Percentiles rank a stretch among this genome's conserved stretches.
phyloP scores from a whole-genome alignment of 2,329 filamentous ascomycete species.

The Tolypocladium ophioglossoides region DNA sequence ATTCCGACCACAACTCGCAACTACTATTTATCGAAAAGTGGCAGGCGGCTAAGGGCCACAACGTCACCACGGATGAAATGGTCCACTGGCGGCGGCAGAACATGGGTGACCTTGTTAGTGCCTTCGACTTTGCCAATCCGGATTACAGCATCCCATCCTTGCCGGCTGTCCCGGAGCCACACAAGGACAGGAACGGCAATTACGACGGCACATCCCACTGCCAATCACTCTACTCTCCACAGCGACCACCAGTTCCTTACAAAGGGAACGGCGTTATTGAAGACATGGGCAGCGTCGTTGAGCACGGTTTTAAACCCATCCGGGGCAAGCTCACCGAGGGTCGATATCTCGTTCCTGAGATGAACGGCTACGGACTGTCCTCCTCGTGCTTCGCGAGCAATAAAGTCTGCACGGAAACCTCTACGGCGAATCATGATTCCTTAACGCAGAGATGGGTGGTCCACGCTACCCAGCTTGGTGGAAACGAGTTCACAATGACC shows the following conservation, averaged over 20 bases:
- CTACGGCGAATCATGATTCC: conserved; percentile 20
- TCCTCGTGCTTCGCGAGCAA: conserved; percentile 15
- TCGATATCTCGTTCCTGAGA: conserved; percentile 40
- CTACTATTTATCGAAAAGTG: conserved; percentile 43
- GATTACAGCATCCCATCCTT: conserved; percentile 36
- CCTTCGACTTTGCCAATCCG: conserved; percentile 36
- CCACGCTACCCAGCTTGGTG: conserved; percentile 23
- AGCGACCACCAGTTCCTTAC: conserved; percentile 37
- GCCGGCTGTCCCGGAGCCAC: conserved; percentile 31
- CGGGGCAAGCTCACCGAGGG: conserved; percentile 43
- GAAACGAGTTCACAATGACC: conserved; percentile 16
- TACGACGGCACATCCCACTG: conserved; percentile 35
- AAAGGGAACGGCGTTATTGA: conserved; percentile 21
- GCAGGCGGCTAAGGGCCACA: conserved; percentile 24
- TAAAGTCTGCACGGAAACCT: neutral
- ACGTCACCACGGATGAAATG: conserved; percentile 23
- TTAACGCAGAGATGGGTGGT: conserved; percentile 38
- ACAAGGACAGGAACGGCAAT: conserved; percentile 26
- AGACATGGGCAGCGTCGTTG: conserved; percentile 29
- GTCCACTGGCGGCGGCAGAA: conserved; percentile 19
- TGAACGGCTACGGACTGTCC: conserved; percentile 30
- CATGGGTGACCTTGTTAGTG: conserved; percentile 21
- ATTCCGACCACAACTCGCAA: conserved; percentile 44
- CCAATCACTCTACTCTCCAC: conserved; percentile 22
- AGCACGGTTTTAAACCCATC: conserved; percentile 42